Base-by-base conservation (phyloP, 352 stramenopile genomes). In the Phytophthora vignae region DNA sequence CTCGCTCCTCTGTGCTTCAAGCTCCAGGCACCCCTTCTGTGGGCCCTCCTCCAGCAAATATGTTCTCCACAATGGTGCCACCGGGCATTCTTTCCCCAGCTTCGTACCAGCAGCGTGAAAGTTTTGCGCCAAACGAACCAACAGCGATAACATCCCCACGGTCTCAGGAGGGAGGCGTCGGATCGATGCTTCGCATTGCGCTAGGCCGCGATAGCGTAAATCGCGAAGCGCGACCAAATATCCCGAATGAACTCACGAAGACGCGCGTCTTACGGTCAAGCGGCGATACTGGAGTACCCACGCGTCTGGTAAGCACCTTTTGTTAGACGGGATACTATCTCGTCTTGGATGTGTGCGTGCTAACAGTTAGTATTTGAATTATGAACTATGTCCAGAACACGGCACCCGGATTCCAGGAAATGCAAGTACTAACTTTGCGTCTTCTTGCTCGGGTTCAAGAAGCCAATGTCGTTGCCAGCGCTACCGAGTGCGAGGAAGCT, bases 91-190 rank as follows among this genome's bases (percentile, higher is more conserved):
- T 96, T 9, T 96, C 90, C 14, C 90, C 90, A 19, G 90, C 90
- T 7, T 96, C 88, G 1, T 93, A 92, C 31, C 90, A 96, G 46
- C 90, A 96, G 65, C 79, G 87, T 22, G 85, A 95, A 50, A 96
- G 83, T 57, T 84, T 85, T 40, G 67, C 73, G 54, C 68, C 50
- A 50, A 81, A 87, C 19, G 71, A 77, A 29, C 21, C 63, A 2
- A 36, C 67, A 48, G 42, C 36, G 14, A 21, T 70, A 27, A 31
- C 64, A 38, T 71, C 67, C 25, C 67, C 71, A 54, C 61, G 64
- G 38, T 15, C 48, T 1, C 83, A 83, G 22, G 86, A 94, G 67
- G 67, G 71, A 1, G 68, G 74, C 0, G 67, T 81, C n/a, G 80
- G 74, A 8, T 89, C 91, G 21, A 86, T 82, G 53, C 68, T 96